Evolutionary conservation across 106 monocot species (phyloP).

Genomic region (Acorus calamus): DNA sequence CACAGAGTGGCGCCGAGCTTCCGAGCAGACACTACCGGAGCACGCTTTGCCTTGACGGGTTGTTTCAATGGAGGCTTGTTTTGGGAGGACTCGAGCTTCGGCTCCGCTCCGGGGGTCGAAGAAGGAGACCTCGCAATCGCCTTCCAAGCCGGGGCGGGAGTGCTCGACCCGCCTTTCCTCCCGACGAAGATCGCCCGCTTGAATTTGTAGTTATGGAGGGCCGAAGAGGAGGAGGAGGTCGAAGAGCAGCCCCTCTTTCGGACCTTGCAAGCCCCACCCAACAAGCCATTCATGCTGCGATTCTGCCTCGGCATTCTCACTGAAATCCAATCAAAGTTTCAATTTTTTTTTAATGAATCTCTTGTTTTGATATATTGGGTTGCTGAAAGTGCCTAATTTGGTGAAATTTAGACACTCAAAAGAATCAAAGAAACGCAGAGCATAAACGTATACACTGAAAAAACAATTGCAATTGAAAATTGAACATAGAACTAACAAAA

Average conservation of each 20-base stretch:
- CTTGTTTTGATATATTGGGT: too few relatives aligned
- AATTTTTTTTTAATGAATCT: too few relatives aligned
- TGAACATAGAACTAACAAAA: too few relatives aligned
- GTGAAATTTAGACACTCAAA: too few relatives aligned
- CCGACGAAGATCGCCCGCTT: slow-evolving; percentile 28
- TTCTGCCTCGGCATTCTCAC: slow-evolving; percentile 30
- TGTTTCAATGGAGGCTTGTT: not conserved
- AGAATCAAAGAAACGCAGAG: too few relatives aligned
- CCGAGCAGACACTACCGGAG: slow-evolving; percentile 33
- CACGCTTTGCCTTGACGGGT: slow-evolving; percentile 5
- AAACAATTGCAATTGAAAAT: too few relatives aligned
- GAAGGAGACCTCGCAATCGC: slow-evolving; percentile 26
- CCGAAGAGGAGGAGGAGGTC: slow-evolving; percentile 25
- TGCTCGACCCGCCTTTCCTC: slow-evolving; percentile 17
- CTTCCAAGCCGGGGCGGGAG: slow-evolving; percentile 26
- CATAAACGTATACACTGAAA: too few relatives aligned
- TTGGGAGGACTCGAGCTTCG: slow-evolving; percentile 12
- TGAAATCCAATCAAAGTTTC: too few relatives aligned
- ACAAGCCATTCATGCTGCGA: not conserved
- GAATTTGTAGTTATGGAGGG: slow-evolving; percentile 24
- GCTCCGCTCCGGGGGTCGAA: slow-evolving; percentile 1
- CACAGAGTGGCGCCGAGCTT: slow-evolving; percentile 54
- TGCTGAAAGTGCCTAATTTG: too few relatives aligned
- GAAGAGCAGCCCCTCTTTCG: slow-evolving; percentile 28
- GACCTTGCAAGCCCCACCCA: slow-evolving; percentile 20